Base-by-base conservation (phyloP, 768 basidiomycete species). In the Clavulina sp. region DNA sequence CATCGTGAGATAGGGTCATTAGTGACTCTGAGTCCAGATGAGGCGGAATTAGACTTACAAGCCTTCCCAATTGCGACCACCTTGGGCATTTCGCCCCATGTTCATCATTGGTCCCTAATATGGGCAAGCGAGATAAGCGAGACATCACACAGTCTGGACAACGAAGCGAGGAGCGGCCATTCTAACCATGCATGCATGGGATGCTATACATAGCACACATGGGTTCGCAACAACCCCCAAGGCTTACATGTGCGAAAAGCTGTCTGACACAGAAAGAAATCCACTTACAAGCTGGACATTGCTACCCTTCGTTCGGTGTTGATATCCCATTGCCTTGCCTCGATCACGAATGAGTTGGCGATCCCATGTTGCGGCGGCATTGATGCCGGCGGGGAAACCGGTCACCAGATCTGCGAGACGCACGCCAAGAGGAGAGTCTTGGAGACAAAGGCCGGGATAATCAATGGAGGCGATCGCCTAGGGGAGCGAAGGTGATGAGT, bases 61-160 rank as follows among this genome's bases (percentile, higher is more conserved):
- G n/a, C 86, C 87, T 70, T 93, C 91, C 85, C 87, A 93, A 64
- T 91, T 88, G 28, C 91, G 71, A 18, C 91, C 91, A 4, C 82
- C 86, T 16, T 50, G 34, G 5, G 56, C 52, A 38, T 51, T 19
- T 18, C 84, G 76, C 1, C 81, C 84, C 69, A 92, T 75, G 62
- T 91, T 89, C 78, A 86, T 89, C 81, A 85, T 7, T 38, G 19
- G 34, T 38, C 7, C 7, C 7, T 7, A 38, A 38, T 7, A 19
- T n/a, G n/a, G n/a, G n/a, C n/a, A n/a, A n/a, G n/a, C n/a, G n/a
- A n/a, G n/a, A n/a, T n/a, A n/a, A n/a, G n/a, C n/a, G n/a, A n/a
- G n/a, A n/a, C n/a, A n/a, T n/a, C n/a, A n/a, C n/a, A n/a, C n/a
- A n/a, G n/a, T n/a, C n/a, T n/a, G n/a, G n/a, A n/a, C n/a, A n/a